A percentile compares a stretch with the other conserved stretches of the same genome.
These are phyloP conservation scores for Xylariaceae sp. DNA, from an alignment of 2,329 filamentous ascomycete species.

Conservation along the genomic window DNA sequence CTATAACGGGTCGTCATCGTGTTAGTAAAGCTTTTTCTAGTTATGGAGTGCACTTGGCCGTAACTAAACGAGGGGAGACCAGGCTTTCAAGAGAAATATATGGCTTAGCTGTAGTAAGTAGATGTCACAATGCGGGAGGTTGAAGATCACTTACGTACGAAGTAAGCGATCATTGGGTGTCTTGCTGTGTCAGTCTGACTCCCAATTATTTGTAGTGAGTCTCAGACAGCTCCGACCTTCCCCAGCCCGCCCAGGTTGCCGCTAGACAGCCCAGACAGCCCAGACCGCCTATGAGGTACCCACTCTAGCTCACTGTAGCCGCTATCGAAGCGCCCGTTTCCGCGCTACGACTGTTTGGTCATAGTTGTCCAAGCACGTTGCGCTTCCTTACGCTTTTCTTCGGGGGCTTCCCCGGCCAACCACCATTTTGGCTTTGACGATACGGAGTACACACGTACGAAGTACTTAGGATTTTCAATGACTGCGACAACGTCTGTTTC, in stretches of 20 bases:
- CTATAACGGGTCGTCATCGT: slow-evolving; percentile 55
- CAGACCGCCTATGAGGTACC: slow-evolving; percentile 6
- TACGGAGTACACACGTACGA: too few relatives aligned
- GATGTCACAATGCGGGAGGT: too few relatives aligned
- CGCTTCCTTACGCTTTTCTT: slow-evolving; percentile 12
- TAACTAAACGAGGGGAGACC: neutral
- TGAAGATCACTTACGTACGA: too few relatives aligned
- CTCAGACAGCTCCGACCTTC: too few relatives aligned
- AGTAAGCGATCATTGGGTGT: too few relatives aligned
- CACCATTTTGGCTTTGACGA: too few relatives aligned
- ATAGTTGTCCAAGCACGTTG: slow-evolving; percentile 13
- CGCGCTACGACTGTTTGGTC: slow-evolving; percentile 16
- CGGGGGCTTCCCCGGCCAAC: slow-evolving; percentile 21
- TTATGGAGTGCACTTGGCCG: neutral
- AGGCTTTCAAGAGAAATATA: neutral
- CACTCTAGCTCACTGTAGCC: slow-evolving; percentile 8
- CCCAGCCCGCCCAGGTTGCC: too few relatives aligned
- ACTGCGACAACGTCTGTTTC: too few relatives aligned
- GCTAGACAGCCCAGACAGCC: slow-evolving; percentile 15
- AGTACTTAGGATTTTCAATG: too few relatives aligned
- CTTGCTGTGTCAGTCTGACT: too few relatives aligned
- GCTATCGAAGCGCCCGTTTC: slow-evolving; percentile 14
- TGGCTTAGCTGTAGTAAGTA: too few relatives aligned
- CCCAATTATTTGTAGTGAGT: too few relatives aligned
- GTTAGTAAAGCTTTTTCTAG: neutral